Evolutionary conservation across 805 yeast species (phyloP).

Genomic region (Wickerhamiella sergipiensis): DNA sequence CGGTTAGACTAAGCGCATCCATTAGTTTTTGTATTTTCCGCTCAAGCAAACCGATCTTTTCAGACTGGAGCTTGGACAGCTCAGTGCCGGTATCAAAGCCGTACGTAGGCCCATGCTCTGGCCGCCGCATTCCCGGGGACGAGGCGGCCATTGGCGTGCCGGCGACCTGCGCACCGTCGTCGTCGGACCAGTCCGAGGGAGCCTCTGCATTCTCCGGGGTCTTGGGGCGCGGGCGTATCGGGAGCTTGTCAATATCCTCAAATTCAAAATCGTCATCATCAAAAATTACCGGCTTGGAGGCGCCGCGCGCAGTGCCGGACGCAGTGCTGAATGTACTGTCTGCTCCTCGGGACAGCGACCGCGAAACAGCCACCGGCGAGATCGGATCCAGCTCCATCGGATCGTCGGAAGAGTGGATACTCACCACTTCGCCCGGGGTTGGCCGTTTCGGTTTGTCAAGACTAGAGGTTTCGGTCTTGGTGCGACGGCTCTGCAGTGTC

Average conservation of each 20-base stretch:
- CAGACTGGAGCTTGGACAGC: constrained; percentile 10
- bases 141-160: not conserved
- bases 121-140: not conserved
- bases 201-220: not conserved
- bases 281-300: not conserved
- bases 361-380: not conserved
- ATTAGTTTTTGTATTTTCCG: constrained; percentile 10
- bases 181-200: not conserved
- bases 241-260: not conserved
- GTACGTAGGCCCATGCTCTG: not conserved
- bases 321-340: not conserved
- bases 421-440: not conserved
- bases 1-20: not conserved
- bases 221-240: not conserved
- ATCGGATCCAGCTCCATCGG: not conserved
- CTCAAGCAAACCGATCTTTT: constrained; percentile 17
- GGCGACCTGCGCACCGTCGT: not conserved
- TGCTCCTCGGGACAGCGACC: not conserved
- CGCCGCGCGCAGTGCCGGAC: not conserved
- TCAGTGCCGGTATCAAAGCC: not conserved
- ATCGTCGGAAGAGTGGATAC: not conserved
- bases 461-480: too few relatives aligned
- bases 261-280: not conserved
- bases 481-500: too few relatives aligned
- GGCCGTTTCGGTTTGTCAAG: too few relatives aligned